phyloP scores from a whole-genome alignment of 495 filamentous ascomycete genomes.

The Aspergillus leporis region DNA sequence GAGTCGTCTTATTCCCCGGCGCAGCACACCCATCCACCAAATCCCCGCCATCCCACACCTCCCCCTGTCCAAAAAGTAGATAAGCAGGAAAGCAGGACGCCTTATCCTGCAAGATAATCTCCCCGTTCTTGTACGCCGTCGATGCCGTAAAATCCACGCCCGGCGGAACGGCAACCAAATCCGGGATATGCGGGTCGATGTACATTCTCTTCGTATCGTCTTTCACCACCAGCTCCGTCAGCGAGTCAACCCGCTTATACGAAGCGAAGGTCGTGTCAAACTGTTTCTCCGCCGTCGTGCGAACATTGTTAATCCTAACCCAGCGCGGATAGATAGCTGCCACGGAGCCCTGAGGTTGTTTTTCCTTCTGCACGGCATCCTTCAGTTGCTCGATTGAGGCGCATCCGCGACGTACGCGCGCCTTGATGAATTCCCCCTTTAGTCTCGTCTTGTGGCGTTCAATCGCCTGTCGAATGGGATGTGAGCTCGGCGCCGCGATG shows the following conservation, averaged over 20 bases:
- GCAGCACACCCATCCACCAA: constrained; percentile 89
- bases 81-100: constrained; percentile 95
- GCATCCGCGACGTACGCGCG: constrained; percentile 69
- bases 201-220: constrained; percentile 42
- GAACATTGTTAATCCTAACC: constrained; percentile 84
- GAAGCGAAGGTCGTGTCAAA: constrained; percentile 65
- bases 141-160: constrained; percentile 65
- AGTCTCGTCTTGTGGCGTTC: constrained; percentile 80
- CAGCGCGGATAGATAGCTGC: constrained; percentile 67
- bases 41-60: constrained; percentile 60
- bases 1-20: constrained; percentile 96
- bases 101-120: constrained; percentile 91
- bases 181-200: constrained; percentile 76
- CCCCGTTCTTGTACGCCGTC: constrained; percentile 69
- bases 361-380: constrained; percentile 49
- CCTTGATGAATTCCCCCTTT: constrained; percentile 76
- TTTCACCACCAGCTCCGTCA: constrained; percentile 41
- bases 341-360: constrained; percentile 23
- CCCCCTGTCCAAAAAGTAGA: constrained; percentile 57
- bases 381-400: constrained; percentile 63
- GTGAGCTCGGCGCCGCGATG: constrained; percentile 72
- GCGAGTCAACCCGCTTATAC: constrained; percentile 49
- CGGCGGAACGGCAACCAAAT: constrained; percentile 77
- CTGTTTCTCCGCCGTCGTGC: constrained; percentile 66
- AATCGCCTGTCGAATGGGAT: constrained; percentile 73